Evolutionary conservation across 2,329 filamentous ascomycete genomes (phyloP).

Genomic region (Aureobasidium sp.): DNA sequence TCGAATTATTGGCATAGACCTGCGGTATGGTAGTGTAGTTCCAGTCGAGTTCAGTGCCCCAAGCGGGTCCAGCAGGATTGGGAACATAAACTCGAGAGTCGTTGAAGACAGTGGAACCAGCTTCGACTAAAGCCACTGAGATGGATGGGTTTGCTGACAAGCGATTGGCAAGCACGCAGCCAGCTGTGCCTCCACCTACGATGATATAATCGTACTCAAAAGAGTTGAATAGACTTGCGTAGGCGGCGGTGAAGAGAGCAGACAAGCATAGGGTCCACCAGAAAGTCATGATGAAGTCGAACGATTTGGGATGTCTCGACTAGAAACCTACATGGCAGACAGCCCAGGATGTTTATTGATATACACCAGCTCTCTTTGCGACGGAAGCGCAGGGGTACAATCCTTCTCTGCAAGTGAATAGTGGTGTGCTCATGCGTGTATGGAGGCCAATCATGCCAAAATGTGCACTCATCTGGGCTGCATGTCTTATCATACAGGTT

Average conservation of each 20-base stretch:
- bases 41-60: conserved; percentile 20
- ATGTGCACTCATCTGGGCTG: not conserved
- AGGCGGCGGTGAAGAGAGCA: not conserved
- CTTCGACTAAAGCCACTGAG: conserved; percentile 20
- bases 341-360: not conserved
- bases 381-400: not conserved
- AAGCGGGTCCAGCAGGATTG: conserved; percentile 18
- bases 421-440: not conserved
- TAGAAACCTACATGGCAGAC: not conserved
- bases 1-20: conserved; percentile 12
- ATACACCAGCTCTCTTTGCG: not conserved
- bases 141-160: conserved; percentile 19
- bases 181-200: conserved; percentile 20
- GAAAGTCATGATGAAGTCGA: not conserved
- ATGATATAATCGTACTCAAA: conserved; percentile 20
- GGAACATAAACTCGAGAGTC: conserved; percentile 21
- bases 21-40: conserved; percentile 18
- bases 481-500: not conserved
- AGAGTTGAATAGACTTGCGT: not conserved
- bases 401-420: not conserved
- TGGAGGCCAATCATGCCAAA: not conserved
- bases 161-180: conserved; percentile 19
- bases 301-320: too few species aligned
- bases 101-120: conserved; percentile 18
- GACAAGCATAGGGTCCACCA: not conserved